Percentiles rank a stretch among this genome's conserved stretches.
These are phyloP conservation scores for Diddensiella transvaalensis DNA, from an alignment of 805 yeast species.

Conservation along the genomic window DNA sequence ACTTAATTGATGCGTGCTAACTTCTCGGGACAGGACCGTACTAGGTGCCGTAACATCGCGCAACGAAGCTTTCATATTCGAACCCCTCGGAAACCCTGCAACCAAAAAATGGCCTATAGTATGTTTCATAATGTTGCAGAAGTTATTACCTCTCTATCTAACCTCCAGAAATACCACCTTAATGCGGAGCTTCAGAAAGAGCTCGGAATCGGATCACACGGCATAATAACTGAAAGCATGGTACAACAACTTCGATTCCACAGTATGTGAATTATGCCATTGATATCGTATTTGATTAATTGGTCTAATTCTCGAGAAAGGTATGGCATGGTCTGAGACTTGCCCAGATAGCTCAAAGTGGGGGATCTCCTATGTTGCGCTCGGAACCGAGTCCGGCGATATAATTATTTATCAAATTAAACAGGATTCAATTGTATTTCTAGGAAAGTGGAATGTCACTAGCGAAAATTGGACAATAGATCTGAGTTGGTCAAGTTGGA, in stretches of 20 bases:
- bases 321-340: constrained; percentile 18
- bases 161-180: not conserved
- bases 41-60: constrained; percentile 18
- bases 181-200: not conserved
- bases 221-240: constrained; percentile 1
- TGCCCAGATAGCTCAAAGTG: constrained; percentile 13
- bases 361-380: constrained; percentile 22
- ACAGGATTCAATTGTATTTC: not conserved
- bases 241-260: constrained; percentile 13
- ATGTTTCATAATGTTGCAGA: not conserved
- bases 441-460: constrained; percentile 4
- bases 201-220: not conserved
- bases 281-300: not conserved
- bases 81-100: constrained; percentile 14
- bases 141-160: not conserved
- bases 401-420: constrained; percentile 13
- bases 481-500: constrained; percentile 13
- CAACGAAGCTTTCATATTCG: constrained; percentile 18
- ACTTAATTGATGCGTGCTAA: too few relatives aligned
- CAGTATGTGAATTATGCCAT: not conserved
- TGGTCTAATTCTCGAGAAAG: not conserved
- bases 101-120: constrained; percentile 15
- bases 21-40: constrained; percentile 9
- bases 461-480: constrained; percentile 15
- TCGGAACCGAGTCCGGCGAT: constrained; percentile 23